These are phyloP conservation scores for Vaccinium corymbosum DNA, from an alignment of 148 eudicot species.

Conservation along the genomic window DNA sequence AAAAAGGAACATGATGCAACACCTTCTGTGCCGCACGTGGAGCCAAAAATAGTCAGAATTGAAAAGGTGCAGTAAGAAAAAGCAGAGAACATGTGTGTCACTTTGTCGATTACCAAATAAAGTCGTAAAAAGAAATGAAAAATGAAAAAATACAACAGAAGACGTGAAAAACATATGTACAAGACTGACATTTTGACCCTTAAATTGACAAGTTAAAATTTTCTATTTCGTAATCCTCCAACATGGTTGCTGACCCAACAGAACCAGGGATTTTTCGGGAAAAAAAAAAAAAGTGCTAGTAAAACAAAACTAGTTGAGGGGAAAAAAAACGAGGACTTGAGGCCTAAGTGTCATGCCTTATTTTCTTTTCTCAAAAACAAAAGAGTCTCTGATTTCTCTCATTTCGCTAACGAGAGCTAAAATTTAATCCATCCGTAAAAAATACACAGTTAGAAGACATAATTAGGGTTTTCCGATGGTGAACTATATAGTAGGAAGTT, in stretches of 20 bases:
- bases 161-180: background rate
- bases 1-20: background rate
- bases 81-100: background rate
- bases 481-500: background rate
- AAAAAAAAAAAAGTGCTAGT: background rate
- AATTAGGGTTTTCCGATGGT: background rate
- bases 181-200: background rate
- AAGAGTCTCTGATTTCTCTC: background rate
- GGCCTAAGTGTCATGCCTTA: too few species aligned
- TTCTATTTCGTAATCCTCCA: background rate
- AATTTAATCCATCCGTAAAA: background rate
- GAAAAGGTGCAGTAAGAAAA: background rate
- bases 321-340: too few species aligned
- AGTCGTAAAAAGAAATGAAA: background rate
- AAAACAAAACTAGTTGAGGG: background rate
- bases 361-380: background rate
- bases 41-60: background rate
- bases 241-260: background rate
- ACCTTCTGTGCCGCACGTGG: background rate
- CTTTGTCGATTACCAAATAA: background rate
- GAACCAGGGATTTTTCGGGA: background rate
- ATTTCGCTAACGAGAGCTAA: background rate
- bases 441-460: background rate
- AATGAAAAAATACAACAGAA: background rate
- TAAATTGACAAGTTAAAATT: background rate